phyloP scores from a whole-genome alignment of 441 rosid genomes.

The Arabidopsis lyrata region DNA sequence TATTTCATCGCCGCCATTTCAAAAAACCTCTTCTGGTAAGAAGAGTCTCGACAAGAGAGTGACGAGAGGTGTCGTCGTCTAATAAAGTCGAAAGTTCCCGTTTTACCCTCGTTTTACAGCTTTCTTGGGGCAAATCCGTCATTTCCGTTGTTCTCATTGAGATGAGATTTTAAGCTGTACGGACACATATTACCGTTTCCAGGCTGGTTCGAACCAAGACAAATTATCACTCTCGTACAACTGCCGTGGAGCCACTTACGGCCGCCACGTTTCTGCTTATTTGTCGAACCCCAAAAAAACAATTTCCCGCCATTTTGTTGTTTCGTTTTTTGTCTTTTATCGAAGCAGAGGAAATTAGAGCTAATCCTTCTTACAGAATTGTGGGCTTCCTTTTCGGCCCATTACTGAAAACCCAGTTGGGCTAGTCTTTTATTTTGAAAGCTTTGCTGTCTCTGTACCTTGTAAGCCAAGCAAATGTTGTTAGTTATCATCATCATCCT shows the following conservation, averaged over 20 bases:
- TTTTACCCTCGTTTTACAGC: conserved; percentile 37
- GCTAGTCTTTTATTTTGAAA: neutral
- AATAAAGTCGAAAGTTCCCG: conserved; percentile 24
- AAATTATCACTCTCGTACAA: conserved; percentile 43
- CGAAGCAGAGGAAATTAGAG: neutral
- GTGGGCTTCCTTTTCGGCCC: conserved; percentile 16
- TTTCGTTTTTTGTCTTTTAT: no score
- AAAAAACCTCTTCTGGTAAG: conserved; percentile 21
- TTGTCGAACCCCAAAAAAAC: no score
- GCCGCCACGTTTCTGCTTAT: conserved; percentile 32
- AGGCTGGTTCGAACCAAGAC: conserved; percentile 44
- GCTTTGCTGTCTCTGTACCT: neutral
- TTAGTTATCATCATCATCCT: neutral
- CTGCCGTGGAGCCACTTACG: conserved; percentile 7
- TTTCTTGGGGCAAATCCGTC: conserved; percentile 38
- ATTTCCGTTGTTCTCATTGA: neutral
- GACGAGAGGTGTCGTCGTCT: conserved; percentile 33
- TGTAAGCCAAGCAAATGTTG: neutral
- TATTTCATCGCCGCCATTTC: conserved; percentile 44
- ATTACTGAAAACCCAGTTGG: neutral
- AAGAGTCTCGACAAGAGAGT: neutral
- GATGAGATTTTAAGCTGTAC: conserved; percentile 31
- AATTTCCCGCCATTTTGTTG: neutral
- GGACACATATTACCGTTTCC: conserved; percentile 35
- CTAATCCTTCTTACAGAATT: neutral